Conservation (phyloP, 1,284 basidiomycete genomes). For the Heliocybe sulcata region DNA sequence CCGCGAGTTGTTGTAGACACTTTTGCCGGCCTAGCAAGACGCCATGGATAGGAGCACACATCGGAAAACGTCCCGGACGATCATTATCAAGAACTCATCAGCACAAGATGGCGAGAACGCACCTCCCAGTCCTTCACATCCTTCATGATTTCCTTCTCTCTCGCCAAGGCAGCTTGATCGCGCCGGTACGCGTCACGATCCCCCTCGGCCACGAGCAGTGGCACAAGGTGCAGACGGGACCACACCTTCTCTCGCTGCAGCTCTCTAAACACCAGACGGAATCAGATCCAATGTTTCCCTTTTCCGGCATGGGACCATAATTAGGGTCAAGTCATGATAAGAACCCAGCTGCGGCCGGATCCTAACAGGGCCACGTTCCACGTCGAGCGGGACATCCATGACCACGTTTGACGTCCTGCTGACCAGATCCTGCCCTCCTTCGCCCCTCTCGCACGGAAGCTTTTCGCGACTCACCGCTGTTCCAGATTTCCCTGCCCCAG, state of each 20-base stretch:
- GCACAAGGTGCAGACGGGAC: constrained; percentile 94
- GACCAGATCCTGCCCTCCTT: constrained; percentile 25
- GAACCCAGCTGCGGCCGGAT: constrained; percentile 54
- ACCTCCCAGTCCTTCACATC: constrained; percentile 95
- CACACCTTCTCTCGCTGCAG: constrained; percentile 90
- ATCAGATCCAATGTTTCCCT: constrained; percentile 1
- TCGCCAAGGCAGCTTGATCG: constrained; percentile 67
- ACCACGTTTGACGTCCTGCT: constrained; percentile 61
- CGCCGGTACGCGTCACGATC: constrained; percentile 89
- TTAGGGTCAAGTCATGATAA: constrained; percentile 28
- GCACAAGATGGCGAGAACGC: constrained; percentile 27
- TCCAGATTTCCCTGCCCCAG: constrained; percentile 89
- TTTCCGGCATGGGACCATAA: constrained; percentile 2
- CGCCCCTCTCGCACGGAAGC: constrained; percentile 8
- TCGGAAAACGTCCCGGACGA: constrained; percentile 3
- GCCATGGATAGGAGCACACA: neutral
- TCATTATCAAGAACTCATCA: constrained; percentile 8
- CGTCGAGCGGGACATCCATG: constrained; percentile 39
- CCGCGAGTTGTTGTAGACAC: constrained; percentile 80
- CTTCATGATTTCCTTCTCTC: constrained; percentile 95
- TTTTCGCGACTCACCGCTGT: constrained; percentile 64
- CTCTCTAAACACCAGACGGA: constrained; percentile 57
- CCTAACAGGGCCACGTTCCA: constrained; percentile 53
- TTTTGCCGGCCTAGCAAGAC: constrained; percentile 63
- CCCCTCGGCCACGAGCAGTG: constrained; percentile 86